These are phyloP conservation scores for Coemansia sp. DNA, from an alignment of 192 early-diverging fungal species.

Conservation along the genomic window DNA sequence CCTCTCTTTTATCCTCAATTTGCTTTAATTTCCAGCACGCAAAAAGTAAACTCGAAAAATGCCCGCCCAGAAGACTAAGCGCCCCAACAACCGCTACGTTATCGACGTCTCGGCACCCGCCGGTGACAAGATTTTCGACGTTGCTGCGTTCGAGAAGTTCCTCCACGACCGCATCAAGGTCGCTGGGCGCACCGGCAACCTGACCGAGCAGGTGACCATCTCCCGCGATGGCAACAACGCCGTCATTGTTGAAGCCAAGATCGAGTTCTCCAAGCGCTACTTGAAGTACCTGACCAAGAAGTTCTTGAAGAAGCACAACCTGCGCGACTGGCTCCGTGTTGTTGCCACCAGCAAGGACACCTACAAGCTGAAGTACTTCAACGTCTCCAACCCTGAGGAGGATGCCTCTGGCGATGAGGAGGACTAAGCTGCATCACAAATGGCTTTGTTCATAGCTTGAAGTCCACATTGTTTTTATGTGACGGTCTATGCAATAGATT, in stretches of 20 bases:
- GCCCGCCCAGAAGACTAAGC: constrained; percentile 57
- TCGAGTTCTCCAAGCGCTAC: constrained; percentile 96
- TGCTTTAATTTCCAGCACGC: constrained; percentile 1
- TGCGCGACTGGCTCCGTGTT: constrained; percentile 98
- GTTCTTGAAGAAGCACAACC: constrained; percentile 99
- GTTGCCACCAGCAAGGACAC: constrained; percentile 81
- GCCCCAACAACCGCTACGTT: constrained; percentile 76
- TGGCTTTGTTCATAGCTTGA: neutral
- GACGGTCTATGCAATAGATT: constrained; percentile 6
- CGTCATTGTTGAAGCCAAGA: constrained; percentile 76
- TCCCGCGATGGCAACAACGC: constrained; percentile 68
- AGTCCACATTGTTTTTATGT: neutral
- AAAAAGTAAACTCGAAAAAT: constrained; percentile 22
- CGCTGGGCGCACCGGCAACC: constrained; percentile 92
- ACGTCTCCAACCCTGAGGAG: constrained; percentile 49
- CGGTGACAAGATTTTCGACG: constrained; percentile 94
- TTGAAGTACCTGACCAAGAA: constrained; percentile 99
- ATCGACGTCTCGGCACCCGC: constrained; percentile 93
- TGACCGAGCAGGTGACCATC: constrained; percentile 82
- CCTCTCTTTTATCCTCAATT: constrained; percentile 5
- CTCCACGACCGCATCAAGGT: constrained; percentile 99
- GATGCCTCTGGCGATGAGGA: constrained; percentile 39
- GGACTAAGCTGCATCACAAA: constrained; percentile 26
- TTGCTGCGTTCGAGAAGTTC: constrained; percentile 96
- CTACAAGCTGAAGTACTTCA: constrained; percentile 94